phyloP scores from a whole-genome alignment of 2,329 filamentous ascomycete genomes.

The Diaporthe sp. region DNA sequence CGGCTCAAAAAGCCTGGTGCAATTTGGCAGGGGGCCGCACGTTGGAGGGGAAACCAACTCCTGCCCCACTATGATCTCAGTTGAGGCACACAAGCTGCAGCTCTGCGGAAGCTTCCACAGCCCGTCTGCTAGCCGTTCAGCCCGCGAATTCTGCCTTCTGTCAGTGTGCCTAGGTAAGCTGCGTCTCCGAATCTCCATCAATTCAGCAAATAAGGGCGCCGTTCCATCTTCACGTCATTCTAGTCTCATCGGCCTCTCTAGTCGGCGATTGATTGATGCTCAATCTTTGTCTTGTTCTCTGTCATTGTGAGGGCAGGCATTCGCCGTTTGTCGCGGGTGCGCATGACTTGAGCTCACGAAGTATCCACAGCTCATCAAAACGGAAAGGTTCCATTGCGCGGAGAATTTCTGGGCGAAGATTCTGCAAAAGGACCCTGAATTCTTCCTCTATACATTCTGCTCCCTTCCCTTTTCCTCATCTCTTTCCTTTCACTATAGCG shows the following conservation, averaged over 20 bases:
- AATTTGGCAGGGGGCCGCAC: constrained; percentile 24
- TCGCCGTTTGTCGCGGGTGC: constrained; percentile 11
- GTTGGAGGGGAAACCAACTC: constrained; percentile 31
- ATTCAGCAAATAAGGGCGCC: background rate
- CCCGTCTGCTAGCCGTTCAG: background rate
- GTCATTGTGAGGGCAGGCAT: constrained; percentile 2
- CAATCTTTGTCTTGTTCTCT: background rate
- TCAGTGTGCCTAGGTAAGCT: background rate
- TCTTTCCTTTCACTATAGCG: background rate
- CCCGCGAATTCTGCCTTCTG: background rate
- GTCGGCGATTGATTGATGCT: background rate
- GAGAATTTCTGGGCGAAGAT: constrained; percentile 36
- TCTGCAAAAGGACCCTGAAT: constrained; percentile 34
- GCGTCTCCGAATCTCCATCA: background rate
- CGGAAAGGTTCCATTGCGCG: constrained; percentile 35
- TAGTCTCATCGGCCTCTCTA: background rate
- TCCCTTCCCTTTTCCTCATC: background rate
- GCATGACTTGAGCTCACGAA: constrained; percentile 33
- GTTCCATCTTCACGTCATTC: background rate
- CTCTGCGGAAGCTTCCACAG: background rate
- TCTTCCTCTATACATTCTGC: constrained; percentile 20
- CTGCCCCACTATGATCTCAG: constrained; percentile 29
- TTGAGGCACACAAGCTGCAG: background rate
- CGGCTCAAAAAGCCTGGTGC: constrained; percentile 34
- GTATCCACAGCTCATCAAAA: constrained; percentile 42